A percentile compares a stretch with the other conserved stretches of the same genome.
phyloP scores from a whole-genome alignment of 1,139 yeast species.

The Casaregolazyma lundiana region DNA sequence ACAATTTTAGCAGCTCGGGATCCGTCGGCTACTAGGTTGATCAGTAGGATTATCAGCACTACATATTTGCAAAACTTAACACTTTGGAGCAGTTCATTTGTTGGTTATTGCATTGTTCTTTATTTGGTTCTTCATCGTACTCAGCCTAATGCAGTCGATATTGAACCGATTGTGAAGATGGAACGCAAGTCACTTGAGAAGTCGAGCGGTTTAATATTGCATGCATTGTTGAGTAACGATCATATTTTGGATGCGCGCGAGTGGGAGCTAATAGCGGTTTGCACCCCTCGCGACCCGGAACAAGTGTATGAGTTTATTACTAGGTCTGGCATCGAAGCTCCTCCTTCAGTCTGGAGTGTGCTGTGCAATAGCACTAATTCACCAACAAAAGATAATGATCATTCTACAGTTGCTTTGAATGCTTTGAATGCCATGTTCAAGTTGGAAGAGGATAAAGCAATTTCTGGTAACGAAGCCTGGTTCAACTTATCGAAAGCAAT shows the following conservation, averaged over 20 bases:
- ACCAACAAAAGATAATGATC: conserved; percentile 1
- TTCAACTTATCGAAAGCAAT: conserved; percentile 46
- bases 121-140: conserved; percentile 6
- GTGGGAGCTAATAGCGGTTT: conserved; percentile 6
- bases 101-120: conserved; percentile 5
- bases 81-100: conserved; percentile 7
- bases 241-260: background rate
- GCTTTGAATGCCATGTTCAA: conserved; percentile 43
- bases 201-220: conserved; percentile 5
- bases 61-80: conserved; percentile 7
- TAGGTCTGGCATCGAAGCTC: background rate
- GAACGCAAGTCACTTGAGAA: conserved; percentile 2
- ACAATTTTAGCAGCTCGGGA: conserved; percentile 19
- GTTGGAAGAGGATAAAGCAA: conserved; percentile 11
- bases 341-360: conserved; percentile 3
- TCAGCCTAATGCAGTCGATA: background rate
- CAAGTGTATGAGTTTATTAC: conserved; percentile 6
- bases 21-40: conserved; percentile 9
- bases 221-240: conserved; percentile 1
- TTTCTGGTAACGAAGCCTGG: conserved; percentile 23
- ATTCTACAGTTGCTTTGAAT: conserved; percentile 48
- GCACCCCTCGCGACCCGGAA: conserved; percentile 4
- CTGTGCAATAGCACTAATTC: conserved; percentile 6
- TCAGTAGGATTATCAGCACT: conserved; percentile 1
- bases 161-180: conserved; percentile 7